Percentiles rank a stretch among this genome's conserved stretches.
phyloP scores from a whole-genome alignment of 2,329 filamentous ascomycete species.

The Aspergillus melleus region DNA sequence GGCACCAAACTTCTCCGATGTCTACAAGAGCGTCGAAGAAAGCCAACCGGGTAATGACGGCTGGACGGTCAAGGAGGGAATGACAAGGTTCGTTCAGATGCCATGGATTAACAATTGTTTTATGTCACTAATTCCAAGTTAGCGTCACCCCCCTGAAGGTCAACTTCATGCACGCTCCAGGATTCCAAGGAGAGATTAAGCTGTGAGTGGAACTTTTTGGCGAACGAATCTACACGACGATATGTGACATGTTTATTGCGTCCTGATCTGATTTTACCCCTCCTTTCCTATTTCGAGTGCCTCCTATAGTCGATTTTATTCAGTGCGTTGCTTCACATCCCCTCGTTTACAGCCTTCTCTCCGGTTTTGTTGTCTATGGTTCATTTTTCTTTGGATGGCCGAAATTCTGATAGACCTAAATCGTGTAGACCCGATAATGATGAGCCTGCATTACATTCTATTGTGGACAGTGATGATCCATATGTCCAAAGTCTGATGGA shows the following conservation, averaged over 20 bases:
- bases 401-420: slow-evolving; percentile 35
- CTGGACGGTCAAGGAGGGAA: slow-evolving; percentile 84
- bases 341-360: slow-evolving; percentile 8
- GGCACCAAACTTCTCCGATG: slow-evolving; percentile 83
- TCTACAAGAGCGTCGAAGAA: slow-evolving; percentile 82
- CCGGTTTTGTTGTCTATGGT: slow-evolving; percentile 12
- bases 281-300: slow-evolving; percentile 23
- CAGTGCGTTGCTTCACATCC: not conserved
- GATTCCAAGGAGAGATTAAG: slow-evolving; percentile 71
- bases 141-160: slow-evolving; percentile 89
- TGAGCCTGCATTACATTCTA: slow-evolving; percentile 60
- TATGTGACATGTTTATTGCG: slow-evolving; percentile 23
- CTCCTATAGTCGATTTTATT: slow-evolving; percentile 22
- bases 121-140: slow-evolving; percentile 12
- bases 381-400: slow-evolving; percentile 12
- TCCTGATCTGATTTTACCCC: slow-evolving; percentile 24
- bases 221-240: slow-evolving; percentile 19
- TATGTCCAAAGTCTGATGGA: slow-evolving; percentile 89
- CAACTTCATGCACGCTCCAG: slow-evolving; percentile 80
- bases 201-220: slow-evolving; percentile 64
- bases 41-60: slow-evolving; percentile 83
- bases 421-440: slow-evolving; percentile 37
- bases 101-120: not conserved
- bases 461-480: slow-evolving; percentile 79
- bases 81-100: slow-evolving; percentile 66